Conservation (phyloP, 208 protist genomes). For the Acanthamoeba royreba region DNA sequence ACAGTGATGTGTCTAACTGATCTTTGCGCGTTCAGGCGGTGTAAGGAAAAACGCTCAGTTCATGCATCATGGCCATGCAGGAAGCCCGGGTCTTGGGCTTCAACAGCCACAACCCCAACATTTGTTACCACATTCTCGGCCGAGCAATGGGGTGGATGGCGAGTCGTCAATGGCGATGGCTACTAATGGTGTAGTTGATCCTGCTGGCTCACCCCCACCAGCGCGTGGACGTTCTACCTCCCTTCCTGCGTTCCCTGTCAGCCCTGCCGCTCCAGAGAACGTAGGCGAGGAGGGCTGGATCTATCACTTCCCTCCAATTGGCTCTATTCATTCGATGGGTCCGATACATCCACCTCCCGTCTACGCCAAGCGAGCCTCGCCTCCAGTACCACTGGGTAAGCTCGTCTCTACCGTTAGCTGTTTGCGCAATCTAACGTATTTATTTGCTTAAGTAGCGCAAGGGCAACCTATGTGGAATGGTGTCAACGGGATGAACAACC, state of each 20-base stretch:
- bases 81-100: neutral
- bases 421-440: too few relatives aligned
- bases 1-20: neutral
- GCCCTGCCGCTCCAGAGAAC: too few relatives aligned
- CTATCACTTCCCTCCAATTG: neutral
- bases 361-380: neutral
- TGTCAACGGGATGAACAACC: too few relatives aligned
- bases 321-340: neutral
- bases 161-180: too few relatives aligned
- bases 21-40: neutral
- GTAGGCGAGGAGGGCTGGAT: neutral
- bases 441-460: too few relatives aligned
- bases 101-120: neutral
- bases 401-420: too few relatives aligned
- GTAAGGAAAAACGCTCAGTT: neutral
- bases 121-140: neutral
- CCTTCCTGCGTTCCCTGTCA: neutral
- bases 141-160: too few relatives aligned
- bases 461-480: too few relatives aligned
- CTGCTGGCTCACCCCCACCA: neutral
- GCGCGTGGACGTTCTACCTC: neutral
- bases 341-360: neutral
- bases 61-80: neutral
- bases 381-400: neutral
- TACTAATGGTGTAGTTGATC: neutral